phyloP scores from a whole-genome alignment of 2,329 filamentous ascomycete species.

The Sporothrix phasma region DNA sequence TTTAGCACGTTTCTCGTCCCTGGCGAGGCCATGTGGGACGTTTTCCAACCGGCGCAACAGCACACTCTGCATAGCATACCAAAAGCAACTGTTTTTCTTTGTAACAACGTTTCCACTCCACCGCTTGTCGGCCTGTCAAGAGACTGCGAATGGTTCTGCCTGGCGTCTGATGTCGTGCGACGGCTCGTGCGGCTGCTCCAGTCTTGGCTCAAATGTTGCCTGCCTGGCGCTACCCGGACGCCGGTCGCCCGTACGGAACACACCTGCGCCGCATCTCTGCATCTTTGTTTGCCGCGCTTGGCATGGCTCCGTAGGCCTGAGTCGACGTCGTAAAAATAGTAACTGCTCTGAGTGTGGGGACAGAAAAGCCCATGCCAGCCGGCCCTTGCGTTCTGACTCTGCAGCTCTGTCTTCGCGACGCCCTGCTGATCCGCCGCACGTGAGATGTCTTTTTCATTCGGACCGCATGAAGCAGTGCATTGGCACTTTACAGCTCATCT shows the following conservation, averaged over 20 bases:
- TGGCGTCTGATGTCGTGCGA: not conserved
- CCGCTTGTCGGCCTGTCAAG: not conserved
- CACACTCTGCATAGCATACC: not conserved
- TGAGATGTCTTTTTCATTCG: not conserved
- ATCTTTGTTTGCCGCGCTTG: not conserved
- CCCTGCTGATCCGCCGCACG: not conserved
- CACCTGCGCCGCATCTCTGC: not conserved
- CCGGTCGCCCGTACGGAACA: not conserved
- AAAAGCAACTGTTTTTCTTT: conserved; percentile 1
- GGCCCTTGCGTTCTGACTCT: not conserved
- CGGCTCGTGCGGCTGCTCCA: not conserved
- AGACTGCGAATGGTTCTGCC: conserved; percentile 1
- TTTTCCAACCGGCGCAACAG: not conserved
- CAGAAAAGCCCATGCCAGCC: not conserved
- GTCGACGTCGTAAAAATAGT: not conserved
- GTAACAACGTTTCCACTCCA: not conserved
- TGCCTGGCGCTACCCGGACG: not conserved
- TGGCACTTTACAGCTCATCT: not conserved
- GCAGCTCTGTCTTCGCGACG: not conserved
- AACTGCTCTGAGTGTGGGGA: not conserved
- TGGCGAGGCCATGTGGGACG: not conserved
- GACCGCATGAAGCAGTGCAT: not conserved
- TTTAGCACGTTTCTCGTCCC: not conserved
- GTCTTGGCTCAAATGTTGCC: not conserved
- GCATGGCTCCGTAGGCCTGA: not conserved